These are phyloP conservation scores for Chiua virens DNA, from an alignment of 768 basidiomycete species.

Conservation along the genomic window DNA sequence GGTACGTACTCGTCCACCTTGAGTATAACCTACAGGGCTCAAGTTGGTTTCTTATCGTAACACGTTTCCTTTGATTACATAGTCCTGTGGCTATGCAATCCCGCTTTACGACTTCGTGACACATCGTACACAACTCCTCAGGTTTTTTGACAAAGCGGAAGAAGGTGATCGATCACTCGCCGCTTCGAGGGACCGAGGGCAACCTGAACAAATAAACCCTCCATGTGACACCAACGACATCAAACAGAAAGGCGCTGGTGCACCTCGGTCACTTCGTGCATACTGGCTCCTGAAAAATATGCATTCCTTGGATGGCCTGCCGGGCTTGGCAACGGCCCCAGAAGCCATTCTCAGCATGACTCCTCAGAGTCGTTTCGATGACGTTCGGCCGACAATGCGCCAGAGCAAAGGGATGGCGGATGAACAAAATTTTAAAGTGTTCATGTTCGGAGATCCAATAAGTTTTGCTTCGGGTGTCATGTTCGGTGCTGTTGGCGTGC, in stretches of 20 bases:
- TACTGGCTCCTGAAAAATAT: conserved; percentile 56
- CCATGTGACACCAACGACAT: too few relatives aligned
- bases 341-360: conserved; percentile 10
- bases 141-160: conserved; percentile 43
- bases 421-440: neutral
- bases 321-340: conserved; percentile 40
- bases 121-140: conserved; percentile 53
- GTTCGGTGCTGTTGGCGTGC: conserved; percentile 8
- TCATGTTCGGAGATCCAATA: conserved; percentile 1
- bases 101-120: conserved; percentile 60
- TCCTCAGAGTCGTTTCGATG: conserved; percentile 17
- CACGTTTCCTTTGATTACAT: neutral
- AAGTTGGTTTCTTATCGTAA: too few relatives aligned
- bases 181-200: neutral
- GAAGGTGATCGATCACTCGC: conserved; percentile 32
- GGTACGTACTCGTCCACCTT: conserved; percentile 25
- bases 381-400: conserved; percentile 16
- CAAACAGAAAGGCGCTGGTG: too few relatives aligned
- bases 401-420: neutral
- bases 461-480: conserved; percentile 19
- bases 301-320: conserved; percentile 58
- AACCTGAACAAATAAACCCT: conserved; percentile 7
- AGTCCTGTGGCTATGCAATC: conserved; percentile 71
- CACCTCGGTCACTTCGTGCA: conserved; percentile 39
- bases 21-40: neutral